phyloP scores from a whole-genome alignment of 768 basidiomycete genomes.

The Suillus plorans region DNA sequence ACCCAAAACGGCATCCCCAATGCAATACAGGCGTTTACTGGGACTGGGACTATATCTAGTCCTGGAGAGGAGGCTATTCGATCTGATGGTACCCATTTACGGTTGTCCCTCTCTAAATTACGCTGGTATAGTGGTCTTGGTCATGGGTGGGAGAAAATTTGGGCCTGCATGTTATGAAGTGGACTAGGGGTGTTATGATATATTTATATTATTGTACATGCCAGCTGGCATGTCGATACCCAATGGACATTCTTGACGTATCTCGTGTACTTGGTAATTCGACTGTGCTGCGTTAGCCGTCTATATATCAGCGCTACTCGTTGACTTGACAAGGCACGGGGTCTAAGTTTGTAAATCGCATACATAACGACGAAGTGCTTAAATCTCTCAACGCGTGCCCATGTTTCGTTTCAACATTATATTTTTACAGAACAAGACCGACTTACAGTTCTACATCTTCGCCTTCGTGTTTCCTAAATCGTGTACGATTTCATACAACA shows the following conservation, averaged over 20 bases:
- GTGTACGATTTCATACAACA: constrained; percentile 10
- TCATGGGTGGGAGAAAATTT: not conserved
- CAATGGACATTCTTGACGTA: not conserved
- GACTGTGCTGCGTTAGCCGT: not conserved
- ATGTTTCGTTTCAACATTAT: not conserved
- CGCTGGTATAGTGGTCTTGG: not conserved
- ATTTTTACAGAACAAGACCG: not conserved
- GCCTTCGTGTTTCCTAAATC: not conserved
- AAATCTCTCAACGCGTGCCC: not conserved
- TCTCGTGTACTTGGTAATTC: not conserved
- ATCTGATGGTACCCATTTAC: not conserved
- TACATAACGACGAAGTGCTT: not conserved
- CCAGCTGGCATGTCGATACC: not conserved
- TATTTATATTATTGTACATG: not conserved
- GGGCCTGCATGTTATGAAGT: not conserved
- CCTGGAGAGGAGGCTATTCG: not conserved
- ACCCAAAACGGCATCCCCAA: not conserved
- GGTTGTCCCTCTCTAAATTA: not conserved
- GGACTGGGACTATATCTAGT: too few species aligned
- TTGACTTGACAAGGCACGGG: not conserved
- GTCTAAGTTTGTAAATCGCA: not conserved
- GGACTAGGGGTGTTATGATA: not conserved
- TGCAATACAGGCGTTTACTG: not conserved
- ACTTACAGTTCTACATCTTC: too few species aligned
- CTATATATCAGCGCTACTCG: not conserved